Base-by-base conservation (phyloP, 1,284 basidiomycete genomes). In the Phylloboletellus chloephorus region DNA sequence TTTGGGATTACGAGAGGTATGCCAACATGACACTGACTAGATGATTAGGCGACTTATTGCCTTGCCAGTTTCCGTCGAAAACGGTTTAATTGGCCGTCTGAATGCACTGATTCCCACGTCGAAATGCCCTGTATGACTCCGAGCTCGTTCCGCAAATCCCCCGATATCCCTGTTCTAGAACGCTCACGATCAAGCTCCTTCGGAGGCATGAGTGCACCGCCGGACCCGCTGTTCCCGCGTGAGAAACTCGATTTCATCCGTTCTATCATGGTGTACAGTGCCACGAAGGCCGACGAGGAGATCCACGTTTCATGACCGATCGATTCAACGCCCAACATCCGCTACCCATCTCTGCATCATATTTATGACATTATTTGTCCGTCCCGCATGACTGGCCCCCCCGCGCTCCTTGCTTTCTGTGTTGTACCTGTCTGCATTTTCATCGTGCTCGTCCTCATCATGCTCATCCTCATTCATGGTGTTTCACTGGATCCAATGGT, bases 1-100 rank as follows among this genome's bases (percentile, higher is more conserved):
- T 85, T 9, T 84, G 79, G 77, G 72, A 78, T 28, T 87, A 86
- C 51, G 80, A 84, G 48, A 71, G 72, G 82, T 83, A 59, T 44
- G 76, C 46, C 43, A 37, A 34, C 31, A 12, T 8, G 17, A 16
- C 16, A 30, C 24, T 19, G 26, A 19, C 13, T 35, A 13, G 9
- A 38, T 38, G 22, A 43, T 44, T 36, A 22, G 39, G 37, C 33
- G 28, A 5, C 24, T 30, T 35, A 26, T 48, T 24, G 22, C 16
- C 3, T 39, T 34, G 3, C n/a, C 45, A 82, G 80, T 44, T 82
- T 82, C 63, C 73, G 73, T 36, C 73, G 78, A 37, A 65, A 64
- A 44, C 72, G 80, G 24, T 74, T 82, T 57, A 74, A 79, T 52
- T 80, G 74, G 77, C 73, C 73, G 3, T 55, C 50, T 19, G 51